These are phyloP conservation scores for Ogataea thermomethanolica DNA, from an alignment of 805 yeast species.

Conservation along the genomic window DNA sequence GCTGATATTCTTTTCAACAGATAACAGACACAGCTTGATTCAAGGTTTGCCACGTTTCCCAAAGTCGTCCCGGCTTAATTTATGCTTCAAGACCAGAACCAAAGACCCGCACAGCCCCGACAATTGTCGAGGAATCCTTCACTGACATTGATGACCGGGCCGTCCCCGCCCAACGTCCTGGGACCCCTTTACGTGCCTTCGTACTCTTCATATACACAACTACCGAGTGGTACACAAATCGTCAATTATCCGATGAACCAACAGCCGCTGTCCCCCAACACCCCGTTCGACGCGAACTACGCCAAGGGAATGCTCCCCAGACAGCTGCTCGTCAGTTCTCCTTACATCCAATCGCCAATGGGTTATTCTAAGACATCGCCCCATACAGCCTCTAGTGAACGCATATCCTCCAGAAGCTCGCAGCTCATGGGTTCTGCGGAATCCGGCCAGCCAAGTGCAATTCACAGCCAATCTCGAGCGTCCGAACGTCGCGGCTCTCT, in stretches of 20 bases:
- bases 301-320: conserved; percentile 63
- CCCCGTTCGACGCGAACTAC: conserved; percentile 59
- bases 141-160: conserved; percentile 2
- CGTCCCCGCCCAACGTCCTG: neutral
- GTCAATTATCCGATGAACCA: conserved; percentile 16
- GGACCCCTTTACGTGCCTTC: conserved; percentile 1
- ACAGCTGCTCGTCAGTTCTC: conserved; percentile 57
- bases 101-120: conserved; percentile 5
- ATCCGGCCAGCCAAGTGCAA: neutral
- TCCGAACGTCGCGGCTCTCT: conserved; percentile 12
- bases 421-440: neutral
- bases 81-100: conserved; percentile 8
- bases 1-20: too few relatives aligned
- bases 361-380: conserved; percentile 10
- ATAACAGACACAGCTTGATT: too few relatives aligned
- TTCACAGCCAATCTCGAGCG: neutral
- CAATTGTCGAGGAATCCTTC: conserved; percentile 7
- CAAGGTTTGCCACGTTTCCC: neutral
- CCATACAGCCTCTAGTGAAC: conserved; percentile 6
- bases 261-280: conserved; percentile 35
- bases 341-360: conserved; percentile 46
- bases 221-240: conserved; percentile 17
- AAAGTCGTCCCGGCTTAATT: neutral
- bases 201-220: conserved; percentile 9
- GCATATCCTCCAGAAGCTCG: conserved; percentile 1